Base-by-base conservation (phyloP, 1,139 yeast species). In the Candida albicans region DNA sequence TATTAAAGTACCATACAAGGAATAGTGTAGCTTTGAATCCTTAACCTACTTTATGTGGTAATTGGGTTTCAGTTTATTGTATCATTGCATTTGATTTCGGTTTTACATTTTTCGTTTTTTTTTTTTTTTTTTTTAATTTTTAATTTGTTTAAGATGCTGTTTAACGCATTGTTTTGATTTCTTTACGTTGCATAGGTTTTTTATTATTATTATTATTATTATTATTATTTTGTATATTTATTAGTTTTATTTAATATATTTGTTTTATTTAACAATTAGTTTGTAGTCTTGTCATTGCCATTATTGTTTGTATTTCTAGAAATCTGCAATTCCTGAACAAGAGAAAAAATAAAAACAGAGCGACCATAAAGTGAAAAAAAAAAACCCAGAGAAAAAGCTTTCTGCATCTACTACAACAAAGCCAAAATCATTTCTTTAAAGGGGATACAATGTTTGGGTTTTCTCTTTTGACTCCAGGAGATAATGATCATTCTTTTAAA, bases 1-100 rank as follows among this genome's bases (percentile, higher is more conserved):
- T 76, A 45, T 57, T 76, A 37, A 64, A 73, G 12, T 72, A 70
- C 47, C 79, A 73, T 47, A 67, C 74, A 8, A 60, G 77, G 50
- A 68, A 67, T 39, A 70, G 75, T 53, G 63, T 69, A 36, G 61
- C 57, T 44, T 53, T 61, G 46, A 56, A 18, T 18, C 5, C 47
- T 39, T 53, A 45, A 38, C 22, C 4, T 10, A 2, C 7, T 29
- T 32, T 35, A n/a, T 7, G 14, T 4, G 43, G 33, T 38, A 15
- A 10, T 33, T 25, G 8, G 14, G 22, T 29, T 26, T 15, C 24
- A n/a, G 18, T 12, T 26, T 8, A 9, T 33, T 14, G 33, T 14
- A 27, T n/a, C 7, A 27, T 27, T 10, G 10, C 22, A 29, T 31
- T n/a, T 31, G n/a, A n/a, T 32, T 5, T 4, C 5, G 22, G 22